Evolutionary conservation across 2,329 filamentous ascomycete species (phyloP).

Genomic region (Penicillium glabrum): DNA sequence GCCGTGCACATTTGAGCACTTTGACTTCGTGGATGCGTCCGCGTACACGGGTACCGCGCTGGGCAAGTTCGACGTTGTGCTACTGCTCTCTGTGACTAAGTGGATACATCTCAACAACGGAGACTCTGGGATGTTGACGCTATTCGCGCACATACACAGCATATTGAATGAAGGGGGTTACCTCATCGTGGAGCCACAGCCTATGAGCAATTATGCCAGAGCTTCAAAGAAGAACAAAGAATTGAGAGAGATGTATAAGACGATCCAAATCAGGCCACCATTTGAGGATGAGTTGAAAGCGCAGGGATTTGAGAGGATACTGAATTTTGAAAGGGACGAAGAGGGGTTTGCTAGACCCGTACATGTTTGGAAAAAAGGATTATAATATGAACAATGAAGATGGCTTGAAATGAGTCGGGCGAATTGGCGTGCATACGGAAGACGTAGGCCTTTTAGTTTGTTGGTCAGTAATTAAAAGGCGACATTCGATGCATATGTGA

Average conservation of each 20-base stretch:
- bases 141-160: slow-evolving; percentile 22
- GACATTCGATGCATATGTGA: too few relatives aligned
- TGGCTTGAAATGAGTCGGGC: background rate
- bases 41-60: slow-evolving; percentile 23
- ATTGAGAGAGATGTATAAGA: slow-evolving; percentile 26
- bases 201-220: slow-evolving; percentile 27
- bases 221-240: slow-evolving; percentile 27
- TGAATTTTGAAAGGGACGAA: slow-evolving; percentile 23
- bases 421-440: too few relatives aligned
- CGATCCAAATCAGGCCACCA: slow-evolving; percentile 22
- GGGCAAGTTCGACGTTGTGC: slow-evolving; percentile 25
- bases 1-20: slow-evolving; percentile 26
- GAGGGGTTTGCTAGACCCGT: slow-evolving; percentile 26
- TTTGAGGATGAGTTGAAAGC: slow-evolving; percentile 24
- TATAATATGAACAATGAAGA: background rate
- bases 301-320: slow-evolving; percentile 23
- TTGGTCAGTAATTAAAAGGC: too few relatives aligned
- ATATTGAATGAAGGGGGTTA: slow-evolving; percentile 26
- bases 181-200: slow-evolving; percentile 25
- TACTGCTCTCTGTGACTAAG: slow-evolving; percentile 25
- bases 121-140: slow-evolving; percentile 19
- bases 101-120: slow-evolving; percentile 28
- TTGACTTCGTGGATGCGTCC: slow-evolving; percentile 23
- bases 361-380: slow-evolving; percentile 22
- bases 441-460: too few relatives aligned